phyloP scores from a whole-genome alignment of 106 monocot genomes.

The Acorus calamus region DNA sequence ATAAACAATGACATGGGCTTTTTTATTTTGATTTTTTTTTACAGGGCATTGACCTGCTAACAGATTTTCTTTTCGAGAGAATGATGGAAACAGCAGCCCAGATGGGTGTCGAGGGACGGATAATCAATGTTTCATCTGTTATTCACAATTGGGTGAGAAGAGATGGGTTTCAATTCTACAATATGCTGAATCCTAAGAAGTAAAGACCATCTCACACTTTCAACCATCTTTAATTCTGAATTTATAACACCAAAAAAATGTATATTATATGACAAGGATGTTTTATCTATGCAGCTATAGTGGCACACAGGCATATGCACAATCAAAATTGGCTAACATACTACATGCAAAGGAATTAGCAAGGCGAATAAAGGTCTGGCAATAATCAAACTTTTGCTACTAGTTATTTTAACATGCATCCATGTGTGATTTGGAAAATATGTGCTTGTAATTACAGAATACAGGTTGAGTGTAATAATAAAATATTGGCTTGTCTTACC shows the following conservation, averaged over 20 bases:
- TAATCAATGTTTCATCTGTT: constrained; percentile 44
- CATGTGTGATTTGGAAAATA: too few species aligned
- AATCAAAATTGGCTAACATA: constrained; percentile 30
- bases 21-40: not conserved
- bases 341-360: constrained; percentile 26
- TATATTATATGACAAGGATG: too few species aligned
- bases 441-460: too few species aligned
- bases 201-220: not conserved
- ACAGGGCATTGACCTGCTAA: constrained; percentile 53
- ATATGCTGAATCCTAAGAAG: constrained; percentile 20
- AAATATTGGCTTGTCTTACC: too few species aligned
- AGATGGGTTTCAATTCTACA: constrained; percentile 14
- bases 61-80: constrained; percentile 36
- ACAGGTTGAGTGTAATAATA: too few species aligned
- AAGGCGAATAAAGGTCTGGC: constrained; percentile 22
- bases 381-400: too few species aligned
- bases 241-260: too few species aligned
- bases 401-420: too few species aligned
- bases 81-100: constrained; percentile 34
- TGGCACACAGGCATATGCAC: constrained; percentile 27
- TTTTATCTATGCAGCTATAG: constrained; percentile 19
- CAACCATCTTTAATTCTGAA: not conserved
- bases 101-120: constrained; percentile 38
- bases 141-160: constrained; percentile 40
- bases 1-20: too few species aligned